Evolutionary conservation across 2,329 filamentous ascomycete species (phyloP).

Genomic region (Hypoxylon sp.): DNA sequence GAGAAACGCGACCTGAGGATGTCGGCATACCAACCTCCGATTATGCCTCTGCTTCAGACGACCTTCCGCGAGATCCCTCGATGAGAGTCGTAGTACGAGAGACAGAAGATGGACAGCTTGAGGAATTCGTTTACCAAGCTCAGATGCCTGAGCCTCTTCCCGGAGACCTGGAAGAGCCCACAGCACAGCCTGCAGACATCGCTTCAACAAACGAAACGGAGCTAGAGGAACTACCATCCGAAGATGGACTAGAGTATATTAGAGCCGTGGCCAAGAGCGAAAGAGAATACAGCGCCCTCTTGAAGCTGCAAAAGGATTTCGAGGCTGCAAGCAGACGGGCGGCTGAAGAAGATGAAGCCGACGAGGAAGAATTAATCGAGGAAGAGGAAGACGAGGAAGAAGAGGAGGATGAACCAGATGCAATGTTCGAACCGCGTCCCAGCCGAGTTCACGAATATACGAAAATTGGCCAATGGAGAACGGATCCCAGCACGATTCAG

Average conservation of each 20-base stretch:
- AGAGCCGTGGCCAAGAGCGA: constrained; percentile 59
- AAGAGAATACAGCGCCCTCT: constrained; percentile 63
- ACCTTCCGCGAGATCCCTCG: constrained; percentile 19
- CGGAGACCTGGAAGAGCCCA: constrained; percentile 39
- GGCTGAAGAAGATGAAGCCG: constrained; percentile 44
- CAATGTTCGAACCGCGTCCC: constrained; percentile 41
- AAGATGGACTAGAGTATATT: constrained; percentile 53
- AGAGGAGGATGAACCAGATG: constrained; percentile 47
- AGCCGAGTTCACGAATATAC: constrained; percentile 78
- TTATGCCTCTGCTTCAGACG: constrained; percentile 20
- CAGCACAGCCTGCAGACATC: constrained; percentile 39
- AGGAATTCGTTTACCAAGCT: constrained; percentile 64
- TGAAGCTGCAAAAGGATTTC: constrained; percentile 65
- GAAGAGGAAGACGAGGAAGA: constrained; percentile 45
- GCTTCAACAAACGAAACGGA: constrained; percentile 20
- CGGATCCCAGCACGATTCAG: constrained; percentile 75
- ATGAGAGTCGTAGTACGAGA: constrained; percentile 62
- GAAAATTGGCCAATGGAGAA: constrained; percentile 74
- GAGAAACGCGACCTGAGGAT: constrained; percentile 67
- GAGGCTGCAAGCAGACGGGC: constrained; percentile 52
- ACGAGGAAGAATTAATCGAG: constrained; percentile 43
- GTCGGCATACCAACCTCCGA: constrained; percentile 56
- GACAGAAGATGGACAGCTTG: constrained; percentile 63
- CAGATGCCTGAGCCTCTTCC: constrained; percentile 16
- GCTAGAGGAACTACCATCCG: constrained; percentile 43